phyloP scores from a whole-genome alignment of 2,329 filamentous ascomycete genomes.

The Helminthosporium solani region DNA sequence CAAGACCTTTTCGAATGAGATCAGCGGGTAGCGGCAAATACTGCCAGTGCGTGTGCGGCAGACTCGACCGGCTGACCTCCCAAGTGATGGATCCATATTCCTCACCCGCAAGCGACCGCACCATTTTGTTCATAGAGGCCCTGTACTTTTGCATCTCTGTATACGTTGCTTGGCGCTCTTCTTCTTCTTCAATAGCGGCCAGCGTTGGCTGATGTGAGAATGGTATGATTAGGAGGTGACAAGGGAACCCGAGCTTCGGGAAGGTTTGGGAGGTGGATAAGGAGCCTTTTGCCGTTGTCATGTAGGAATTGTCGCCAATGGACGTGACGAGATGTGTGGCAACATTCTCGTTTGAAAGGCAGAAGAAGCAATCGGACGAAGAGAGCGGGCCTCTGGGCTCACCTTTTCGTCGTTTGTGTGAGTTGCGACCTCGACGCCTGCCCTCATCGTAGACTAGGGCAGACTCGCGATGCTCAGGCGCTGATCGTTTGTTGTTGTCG shows the following conservation, averaged over 20 bases:
- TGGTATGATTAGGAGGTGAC: conserved; percentile 89
- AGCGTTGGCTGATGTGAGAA: conserved; percentile 79
- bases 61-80: conserved; percentile 80
- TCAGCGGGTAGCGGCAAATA: conserved; percentile 74
- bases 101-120: conserved; percentile 52
- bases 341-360: conserved; percentile 80
- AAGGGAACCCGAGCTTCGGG: conserved; percentile 70
- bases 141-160: conserved; percentile 84
- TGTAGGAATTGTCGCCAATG: conserved; percentile 82
- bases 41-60: conserved; percentile 94
- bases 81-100: conserved; percentile 82
- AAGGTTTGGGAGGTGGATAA: conserved; percentile 73
- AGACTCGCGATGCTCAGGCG: conserved; percentile 34
- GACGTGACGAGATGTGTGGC: conserved; percentile 86
- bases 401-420: conserved; percentile 42
- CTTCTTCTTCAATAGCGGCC: conserved; percentile 60
- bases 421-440: conserved; percentile 38
- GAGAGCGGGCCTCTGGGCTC: conserved; percentile 38
- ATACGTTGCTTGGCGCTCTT: conserved; percentile 61
- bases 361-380: conserved; percentile 90
- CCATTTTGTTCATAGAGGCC: conserved; percentile 74
- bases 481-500: conserved; percentile 61
- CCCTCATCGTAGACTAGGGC: conserved; percentile 41
- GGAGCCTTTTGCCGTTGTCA: conserved; percentile 91
- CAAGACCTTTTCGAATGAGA: conserved; percentile 68